Evolutionary conservation across 192 early-diverging fungal genomes (phyloP), one percentile per base, ranked within the genome.

Genomic region (Mortierella hygrophila): DNA sequence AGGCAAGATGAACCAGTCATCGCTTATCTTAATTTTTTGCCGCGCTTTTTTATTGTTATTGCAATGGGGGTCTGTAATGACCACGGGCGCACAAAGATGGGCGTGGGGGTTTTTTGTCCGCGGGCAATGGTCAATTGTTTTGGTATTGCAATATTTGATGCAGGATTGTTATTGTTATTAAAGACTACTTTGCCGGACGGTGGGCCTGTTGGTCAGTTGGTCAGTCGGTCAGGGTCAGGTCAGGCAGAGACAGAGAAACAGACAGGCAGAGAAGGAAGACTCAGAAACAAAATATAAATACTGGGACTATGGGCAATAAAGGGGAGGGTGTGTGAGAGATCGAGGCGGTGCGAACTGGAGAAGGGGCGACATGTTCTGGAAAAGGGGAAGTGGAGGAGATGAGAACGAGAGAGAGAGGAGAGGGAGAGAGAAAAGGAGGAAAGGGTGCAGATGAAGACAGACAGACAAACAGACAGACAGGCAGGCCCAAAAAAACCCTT

Each of bases 201-300:
- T 0, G 10, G 29, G 23, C 55, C 60, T 15, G 60, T 32, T 23
- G 26, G 60, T 65, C 60, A 65, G 60, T 65, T 65, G 60, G 60
- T 65, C 60, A 65, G 29, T 65, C 29, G 60, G 60, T 32, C 60
- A 52, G n/a, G 60, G 60, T 65, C 60, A 57, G 23, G 55, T 57
- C 55, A 65, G 60, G 60, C 60, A 65, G 49, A 21, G 49, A 52
- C 20, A 52, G 49, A 49, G 13, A 49, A 16, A 52, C 18, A 52
- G 44, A 46, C 9, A 46, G 44, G 13, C 44, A 46, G 44, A 46
- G 49, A 52, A n/a, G n/a, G 55, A 26, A 65, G 60, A 29, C 60
- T 32, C 70, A 42, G 70, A 26, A 6, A n/a, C 15, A 72, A 46
- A 26, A 46, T 13, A 46, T 46, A 46, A 57, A n/a, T 26, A 65